phyloP scores from a whole-genome alignment of 495 filamentous ascomycete species.

The Penicillium angulare region DNA sequence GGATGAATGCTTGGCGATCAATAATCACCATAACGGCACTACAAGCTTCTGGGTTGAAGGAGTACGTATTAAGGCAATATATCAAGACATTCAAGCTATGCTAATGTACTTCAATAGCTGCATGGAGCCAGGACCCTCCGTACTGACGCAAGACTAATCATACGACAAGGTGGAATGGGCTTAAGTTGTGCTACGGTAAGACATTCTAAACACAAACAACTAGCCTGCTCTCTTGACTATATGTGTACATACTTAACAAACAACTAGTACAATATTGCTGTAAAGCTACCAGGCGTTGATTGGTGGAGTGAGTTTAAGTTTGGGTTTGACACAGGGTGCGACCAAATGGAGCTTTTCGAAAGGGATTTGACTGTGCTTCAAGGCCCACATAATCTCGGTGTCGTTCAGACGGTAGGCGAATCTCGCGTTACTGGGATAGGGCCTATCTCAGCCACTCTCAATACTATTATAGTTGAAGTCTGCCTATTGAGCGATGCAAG shows the following conservation, averaged over 20 bases:
- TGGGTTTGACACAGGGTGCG: not conserved
- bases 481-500: not conserved
- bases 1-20: not conserved
- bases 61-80: not conserved
- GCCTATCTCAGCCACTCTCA: not conserved
- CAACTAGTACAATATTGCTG: not conserved
- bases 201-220: too few species aligned
- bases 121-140: too few species aligned
- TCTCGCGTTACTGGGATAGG: not conserved
- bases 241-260: too few species aligned
- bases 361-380: not conserved
- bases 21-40: not conserved
- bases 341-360: not conserved
- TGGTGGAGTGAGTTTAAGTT: not conserved
- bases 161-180: too few species aligned
- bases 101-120: too few species aligned
- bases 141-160: too few species aligned
- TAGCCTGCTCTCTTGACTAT: too few species aligned
- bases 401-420: not conserved
- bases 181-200: too few species aligned
- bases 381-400: not conserved
- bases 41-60: constrained; percentile 9
- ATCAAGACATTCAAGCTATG: too few species aligned
- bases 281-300: not conserved
- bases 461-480: not conserved